Conservation (phyloP, 768 basidiomycete genomes). For the Rhodosporidiobolus sp. region DNA sequence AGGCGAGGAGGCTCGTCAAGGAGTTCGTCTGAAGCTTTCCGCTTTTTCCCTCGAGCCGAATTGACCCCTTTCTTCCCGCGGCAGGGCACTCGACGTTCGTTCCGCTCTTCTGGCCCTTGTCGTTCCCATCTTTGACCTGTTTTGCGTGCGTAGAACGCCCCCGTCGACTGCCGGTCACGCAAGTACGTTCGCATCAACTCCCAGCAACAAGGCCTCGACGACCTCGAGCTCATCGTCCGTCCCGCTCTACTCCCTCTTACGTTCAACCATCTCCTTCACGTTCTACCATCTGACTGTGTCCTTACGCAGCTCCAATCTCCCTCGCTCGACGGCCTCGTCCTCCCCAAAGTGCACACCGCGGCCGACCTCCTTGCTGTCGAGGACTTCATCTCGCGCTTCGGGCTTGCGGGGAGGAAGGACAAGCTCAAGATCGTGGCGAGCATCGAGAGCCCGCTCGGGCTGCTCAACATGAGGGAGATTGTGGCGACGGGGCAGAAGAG, state of each 20-base stretch:
- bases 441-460: conserved; percentile 74
- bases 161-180: background rate
- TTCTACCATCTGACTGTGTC: too few relatives aligned
- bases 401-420: conserved; percentile 34
- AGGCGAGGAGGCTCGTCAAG: conserved; percentile 47
- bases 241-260: too few relatives aligned
- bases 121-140: too few relatives aligned
- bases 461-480: conserved; percentile 60
- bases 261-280: background rate
- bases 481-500: background rate
- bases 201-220: conserved; percentile 44
- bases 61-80: background rate
- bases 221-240: conserved; percentile 45
- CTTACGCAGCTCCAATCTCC: conserved; percentile 53
- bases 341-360: conserved; percentile 76
- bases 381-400: conserved; percentile 50
- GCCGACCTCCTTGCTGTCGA: conserved; percentile 66
- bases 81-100: conserved; percentile 14
- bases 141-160: background rate
- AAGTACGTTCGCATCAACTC: conserved; percentile 49
- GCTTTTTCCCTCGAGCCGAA: background rate
- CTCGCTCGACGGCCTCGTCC: conserved; percentile 63
- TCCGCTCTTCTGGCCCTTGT: background rate
- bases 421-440: conserved; percentile 67
- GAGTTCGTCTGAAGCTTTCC: background rate